Conservation (phyloP, 495 filamentous ascomycete species). For the Neurospora sp. region DNA sequence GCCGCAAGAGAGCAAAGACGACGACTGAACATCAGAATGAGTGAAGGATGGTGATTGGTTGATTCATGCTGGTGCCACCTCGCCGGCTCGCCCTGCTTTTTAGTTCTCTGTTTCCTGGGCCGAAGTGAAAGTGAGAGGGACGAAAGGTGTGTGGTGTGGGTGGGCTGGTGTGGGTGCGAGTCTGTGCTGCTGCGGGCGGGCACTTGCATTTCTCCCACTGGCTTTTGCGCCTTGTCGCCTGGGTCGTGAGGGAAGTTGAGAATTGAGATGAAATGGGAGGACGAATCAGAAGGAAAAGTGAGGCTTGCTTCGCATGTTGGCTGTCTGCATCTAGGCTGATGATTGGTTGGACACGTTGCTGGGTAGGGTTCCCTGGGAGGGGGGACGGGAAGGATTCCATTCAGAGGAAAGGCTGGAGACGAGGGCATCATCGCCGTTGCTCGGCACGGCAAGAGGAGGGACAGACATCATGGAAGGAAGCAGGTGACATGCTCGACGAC, state of each 20-base stretch:
- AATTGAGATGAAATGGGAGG: background rate
- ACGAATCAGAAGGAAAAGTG: background rate
- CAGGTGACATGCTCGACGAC: background rate
- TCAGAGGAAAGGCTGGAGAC: background rate
- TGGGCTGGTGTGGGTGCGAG: background rate
- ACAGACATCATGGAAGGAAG: background rate
- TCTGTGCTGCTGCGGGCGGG: background rate
- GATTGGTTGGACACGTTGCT: background rate
- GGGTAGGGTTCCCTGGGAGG: background rate
- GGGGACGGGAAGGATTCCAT: too few relatives aligned
- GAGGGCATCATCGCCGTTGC: background rate
- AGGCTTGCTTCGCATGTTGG: background rate
- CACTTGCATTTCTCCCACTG: background rate
- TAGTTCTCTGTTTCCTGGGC: background rate
- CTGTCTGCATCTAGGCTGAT: background rate
- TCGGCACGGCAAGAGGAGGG: background rate
- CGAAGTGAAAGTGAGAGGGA: background rate
- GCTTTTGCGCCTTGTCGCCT: background rate
- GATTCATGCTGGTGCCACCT: background rate
- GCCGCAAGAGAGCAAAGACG: background rate
- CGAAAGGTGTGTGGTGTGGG: background rate
- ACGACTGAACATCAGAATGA: background rate
- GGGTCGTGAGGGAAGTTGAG: background rate
- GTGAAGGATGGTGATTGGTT: background rate
- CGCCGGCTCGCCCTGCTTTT: background rate